Evolutionary conservation across 306 rosid species (phyloP), one percentile per base, ranked within the genome.

Genomic region (Malus asiatica): DNA sequence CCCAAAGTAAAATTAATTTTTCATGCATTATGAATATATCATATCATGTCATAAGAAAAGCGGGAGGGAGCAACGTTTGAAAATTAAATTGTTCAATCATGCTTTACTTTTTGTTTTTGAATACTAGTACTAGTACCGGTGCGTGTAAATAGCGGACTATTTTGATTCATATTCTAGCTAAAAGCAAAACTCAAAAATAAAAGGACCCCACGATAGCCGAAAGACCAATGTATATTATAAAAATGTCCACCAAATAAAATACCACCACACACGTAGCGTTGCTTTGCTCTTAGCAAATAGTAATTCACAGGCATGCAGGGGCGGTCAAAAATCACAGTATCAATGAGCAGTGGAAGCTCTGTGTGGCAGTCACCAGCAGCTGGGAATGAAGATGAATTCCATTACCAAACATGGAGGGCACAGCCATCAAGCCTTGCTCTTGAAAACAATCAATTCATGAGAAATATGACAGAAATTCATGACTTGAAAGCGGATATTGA

Each of bases 361-460:
- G 27, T 58, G 27, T 22, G 62, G 14, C 29, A 58, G 27, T 58
- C 35, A 15, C 13, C 33, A 11, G 32, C 8, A 38, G 23, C 2
- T 33, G 58, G 44, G 4, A 2, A 38, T 38, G 68, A 30, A 23
- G 22, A 38, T 38, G 66, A 38, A 8, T 53, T 67, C 16, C 57
- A 55, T 13, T 57, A 18, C 67, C 79, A 57, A 9, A 55, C 74
- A 67, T 57, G 79, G 79, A 76, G 73, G 59, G 35, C 76, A 77
- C 61, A 11, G 22, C 53, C 81, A 44, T 44, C 70, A 66, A 38
- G 51, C 15, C 51, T 35, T 19, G 70, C 29, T 30, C 68, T 68
- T 7, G 68, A 58, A 40, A 40, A 40, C 46, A 68, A 67, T 14
- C 60, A 68, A 57, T 44, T 68, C 58, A 33, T 40, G 44, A 40